These are phyloP conservation scores for Cercospora sp. DNA, from an alignment of 2,329 filamentous ascomycete genomes.

Conservation along the genomic window DNA sequence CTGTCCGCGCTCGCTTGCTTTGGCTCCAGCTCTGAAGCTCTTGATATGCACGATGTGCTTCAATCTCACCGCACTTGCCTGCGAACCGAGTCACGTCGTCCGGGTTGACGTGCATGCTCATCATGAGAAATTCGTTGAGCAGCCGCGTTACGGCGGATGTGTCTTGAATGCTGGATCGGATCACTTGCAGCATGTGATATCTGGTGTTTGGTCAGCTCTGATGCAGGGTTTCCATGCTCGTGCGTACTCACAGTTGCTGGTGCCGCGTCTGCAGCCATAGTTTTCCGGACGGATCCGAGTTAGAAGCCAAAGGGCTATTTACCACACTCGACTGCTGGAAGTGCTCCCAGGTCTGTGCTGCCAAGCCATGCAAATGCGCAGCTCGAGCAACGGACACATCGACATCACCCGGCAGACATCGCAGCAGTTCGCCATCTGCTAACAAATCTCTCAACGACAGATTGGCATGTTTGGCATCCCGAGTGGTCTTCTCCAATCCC, in stretches of 20 bases:
- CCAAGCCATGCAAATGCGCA: constrained; percentile 19
- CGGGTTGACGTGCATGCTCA: constrained; percentile 23
- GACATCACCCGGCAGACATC: constrained; percentile 15
- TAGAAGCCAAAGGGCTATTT: constrained; percentile 1
- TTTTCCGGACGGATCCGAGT: constrained; percentile 20
- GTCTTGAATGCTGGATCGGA: background rate
- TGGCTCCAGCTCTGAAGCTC: constrained; percentile 22
- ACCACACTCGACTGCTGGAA: constrained; percentile 21
- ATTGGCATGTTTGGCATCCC: background rate
- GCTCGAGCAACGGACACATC: constrained; percentile 20
- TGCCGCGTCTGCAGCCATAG: constrained; percentile 29
- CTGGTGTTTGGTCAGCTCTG: background rate
- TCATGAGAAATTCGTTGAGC: constrained; percentile 24
- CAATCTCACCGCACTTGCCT: constrained; percentile 27
- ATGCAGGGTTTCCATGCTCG: background rate
- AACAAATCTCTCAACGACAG: constrained; percentile 21
- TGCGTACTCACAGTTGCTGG: constrained; percentile 19
- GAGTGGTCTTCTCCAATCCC: background rate
- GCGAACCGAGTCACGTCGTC: constrained; percentile 26
- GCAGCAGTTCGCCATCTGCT: constrained; percentile 7
- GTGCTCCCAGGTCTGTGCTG: constrained; percentile 28
- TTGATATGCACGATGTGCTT: constrained; percentile 27
- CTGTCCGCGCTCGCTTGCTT: constrained; percentile 23
- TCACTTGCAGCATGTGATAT: constrained; percentile 8
- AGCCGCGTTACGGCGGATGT: constrained; percentile 14